A percentile compares a stretch with the other conserved stretches of the same genome.
Conservation (phyloP, 768 basidiomycete genomes). For the Pleurotus pulmonarius region DNA sequence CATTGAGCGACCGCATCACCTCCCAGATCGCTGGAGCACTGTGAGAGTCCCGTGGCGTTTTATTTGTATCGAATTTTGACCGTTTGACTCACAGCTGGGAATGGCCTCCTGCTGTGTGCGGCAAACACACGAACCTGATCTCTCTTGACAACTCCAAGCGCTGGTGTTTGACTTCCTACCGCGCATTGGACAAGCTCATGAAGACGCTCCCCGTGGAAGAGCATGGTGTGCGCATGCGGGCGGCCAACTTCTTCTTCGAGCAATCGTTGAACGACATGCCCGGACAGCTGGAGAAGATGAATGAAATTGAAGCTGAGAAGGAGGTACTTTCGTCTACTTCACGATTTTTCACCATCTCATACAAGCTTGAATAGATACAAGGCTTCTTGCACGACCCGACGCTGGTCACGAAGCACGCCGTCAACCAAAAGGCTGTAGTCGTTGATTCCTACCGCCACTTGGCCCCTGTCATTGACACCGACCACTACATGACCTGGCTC, state of each 20-base stretch:
- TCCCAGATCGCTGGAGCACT: conserved; percentile 24
- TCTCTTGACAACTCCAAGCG: conserved; percentile 28
- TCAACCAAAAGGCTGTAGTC: conserved; percentile 25
- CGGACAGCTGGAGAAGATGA: conserved; percentile 27
- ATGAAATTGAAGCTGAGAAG: conserved; percentile 15
- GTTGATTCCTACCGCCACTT: conserved; percentile 31
- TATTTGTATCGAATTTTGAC: neutral
- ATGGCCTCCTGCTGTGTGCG: conserved; percentile 35
- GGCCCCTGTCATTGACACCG: conserved; percentile 33
- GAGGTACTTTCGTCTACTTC: neutral
- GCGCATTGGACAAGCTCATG: conserved; percentile 22
- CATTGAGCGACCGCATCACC: conserved; percentile 15
- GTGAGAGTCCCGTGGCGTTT: conserved; percentile 12
- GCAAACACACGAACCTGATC: conserved; percentile 29
- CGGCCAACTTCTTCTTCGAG: conserved; percentile 32
- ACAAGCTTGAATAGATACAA: conserved; percentile 14
- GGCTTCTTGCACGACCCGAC: conserved; percentile 18
- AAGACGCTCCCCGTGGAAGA: conserved; percentile 16
- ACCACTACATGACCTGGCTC: conserved; percentile 30
- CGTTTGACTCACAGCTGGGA: conserved; percentile 24
- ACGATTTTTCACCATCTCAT: neutral
- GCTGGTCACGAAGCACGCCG: conserved; percentile 21
- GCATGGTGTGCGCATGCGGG: conserved; percentile 29
- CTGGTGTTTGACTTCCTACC: conserved; percentile 34
- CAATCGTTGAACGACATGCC: conserved; percentile 18